A percentile compares a stretch with the other conserved stretches of the same genome.
Evolutionary conservation across 1,139 yeast species (phyloP).

Genomic region (Yamadazyma blattariae): DNA sequence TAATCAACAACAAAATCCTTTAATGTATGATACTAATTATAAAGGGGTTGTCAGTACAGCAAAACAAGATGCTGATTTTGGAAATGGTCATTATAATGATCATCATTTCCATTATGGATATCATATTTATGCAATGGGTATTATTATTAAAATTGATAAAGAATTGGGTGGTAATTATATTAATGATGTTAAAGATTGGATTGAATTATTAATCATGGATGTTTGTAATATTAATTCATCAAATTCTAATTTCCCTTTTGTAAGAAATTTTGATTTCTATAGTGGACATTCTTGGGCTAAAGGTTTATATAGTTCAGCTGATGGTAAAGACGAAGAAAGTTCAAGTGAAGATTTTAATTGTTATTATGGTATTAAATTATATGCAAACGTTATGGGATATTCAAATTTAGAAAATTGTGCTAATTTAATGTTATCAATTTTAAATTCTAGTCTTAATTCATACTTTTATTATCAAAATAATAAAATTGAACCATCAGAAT

Average conservation of each 20-base stretch:
- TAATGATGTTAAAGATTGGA: slow-evolving; percentile 55
- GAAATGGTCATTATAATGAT: slow-evolving; percentile 70
- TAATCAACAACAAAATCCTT: slow-evolving; percentile 55
- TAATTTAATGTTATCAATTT: slow-evolving; percentile 20
- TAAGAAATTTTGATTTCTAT: slow-evolving; percentile 73
- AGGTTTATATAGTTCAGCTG: slow-evolving; percentile 64
- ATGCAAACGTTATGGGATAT: slow-evolving; percentile 66
- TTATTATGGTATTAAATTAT: slow-evolving; percentile 73
- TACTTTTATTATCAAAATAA: slow-evolving; percentile 62
- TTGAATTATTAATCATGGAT: slow-evolving; percentile 55
- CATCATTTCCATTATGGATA: slow-evolving; percentile 84
- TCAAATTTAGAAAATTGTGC: slow-evolving; percentile 60
- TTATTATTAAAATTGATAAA: slow-evolving; percentile 42
- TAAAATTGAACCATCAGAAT: slow-evolving; percentile 48
- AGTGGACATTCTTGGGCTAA: slow-evolving; percentile 83
- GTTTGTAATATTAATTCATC: slow-evolving; percentile 65
- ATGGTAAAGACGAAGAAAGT: slow-evolving; percentile 77
- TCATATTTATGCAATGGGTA: slow-evolving; percentile 73
- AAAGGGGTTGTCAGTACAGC: slow-evolving; percentile 64
- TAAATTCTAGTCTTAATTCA: slow-evolving; percentile 54
- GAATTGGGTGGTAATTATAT: slow-evolving; percentile 49
- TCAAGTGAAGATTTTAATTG: slow-evolving; percentile 77
- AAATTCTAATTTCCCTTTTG: slow-evolving; percentile 68
- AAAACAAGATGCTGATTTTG: slow-evolving; percentile 47
- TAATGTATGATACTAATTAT: slow-evolving; percentile 65